Evolutionary conservation across 2,329 filamentous ascomycete genomes (phyloP), one percentile per base, ranked within the genome.

Genomic region (Colletotrichum sp.): DNA sequence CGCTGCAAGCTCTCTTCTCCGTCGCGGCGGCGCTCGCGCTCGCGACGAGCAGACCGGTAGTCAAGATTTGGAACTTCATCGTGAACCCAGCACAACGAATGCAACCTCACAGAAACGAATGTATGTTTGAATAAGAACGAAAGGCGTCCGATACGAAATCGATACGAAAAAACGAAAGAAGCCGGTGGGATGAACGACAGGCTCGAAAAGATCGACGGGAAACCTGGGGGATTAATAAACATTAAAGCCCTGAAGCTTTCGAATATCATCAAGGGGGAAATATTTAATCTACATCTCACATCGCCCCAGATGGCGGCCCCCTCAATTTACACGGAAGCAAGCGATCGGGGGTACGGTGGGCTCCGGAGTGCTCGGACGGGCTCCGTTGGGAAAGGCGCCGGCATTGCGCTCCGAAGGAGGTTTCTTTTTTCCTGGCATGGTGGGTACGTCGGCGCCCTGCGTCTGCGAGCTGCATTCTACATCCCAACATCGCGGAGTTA

Each of bases 1-100:
- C 78, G 26, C 55, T 36, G 66, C 82, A 83, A 15, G 77, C 71
- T 6, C 72, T 60, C 72, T 71, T 75, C 10, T 75, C 60, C 13
- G 49, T 21, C 32, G 72, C 72, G 10, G 10, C 44, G 44, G 44
- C 44, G 13, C 44, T 60, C 24, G 5, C 72, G 5, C 72, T 52
- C 15, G 32, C 72, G 21, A 28, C 72, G 30, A 75, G 49, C 32
- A 75, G 60, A 9, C 59, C 10, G 0, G 67, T 66, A 6, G 72
- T 6, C n/a, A 71, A 60, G 26, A 75, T 15, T 8, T 57, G 34
- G n/a, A 67, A 75, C 18, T 71, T 75, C 67, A 75, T 66, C n/a
- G 67, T 66, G 67, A 21, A 21, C 44, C 72, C 67, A 39, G 60
- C 60, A 71, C 60, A 73, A 55, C 4, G 60, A 71, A 55, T 2